phyloP scores from a whole-genome alignment of 2,329 filamentous ascomycete genomes.

The Epichloe coenophiala region DNA sequence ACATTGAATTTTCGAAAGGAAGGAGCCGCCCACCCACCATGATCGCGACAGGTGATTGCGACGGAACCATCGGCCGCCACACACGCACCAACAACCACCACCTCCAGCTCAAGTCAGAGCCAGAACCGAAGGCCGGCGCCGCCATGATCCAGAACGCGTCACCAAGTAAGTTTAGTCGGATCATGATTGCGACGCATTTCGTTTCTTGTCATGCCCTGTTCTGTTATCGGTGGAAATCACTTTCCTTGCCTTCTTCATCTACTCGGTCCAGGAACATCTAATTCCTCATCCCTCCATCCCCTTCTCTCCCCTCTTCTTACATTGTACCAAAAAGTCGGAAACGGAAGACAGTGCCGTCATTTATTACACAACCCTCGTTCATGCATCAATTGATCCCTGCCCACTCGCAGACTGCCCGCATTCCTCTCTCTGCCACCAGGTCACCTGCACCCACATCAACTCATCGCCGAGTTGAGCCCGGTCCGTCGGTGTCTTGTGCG shows the following conservation, averaged over 20 bases:
- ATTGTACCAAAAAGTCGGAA: neutral
- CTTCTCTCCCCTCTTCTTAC: neutral
- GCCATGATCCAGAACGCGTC: conserved; percentile 2
- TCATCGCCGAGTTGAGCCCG: neutral
- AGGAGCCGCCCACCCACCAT: neutral
- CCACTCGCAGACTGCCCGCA: neutral
- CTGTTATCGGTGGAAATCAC: neutral
- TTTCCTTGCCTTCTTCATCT: no score
- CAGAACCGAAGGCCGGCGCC: neutral
- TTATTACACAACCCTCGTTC: neutral
- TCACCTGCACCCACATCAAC: neutral
- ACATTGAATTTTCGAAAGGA: neutral
- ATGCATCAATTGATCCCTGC: neutral
- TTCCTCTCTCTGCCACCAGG: neutral
- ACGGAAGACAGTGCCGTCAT: neutral
- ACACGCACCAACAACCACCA: neutral
- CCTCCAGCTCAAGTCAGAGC: neutral
- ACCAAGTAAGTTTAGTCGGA: conserved; percentile 1
- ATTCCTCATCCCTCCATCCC: neutral
- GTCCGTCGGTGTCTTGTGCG: neutral
- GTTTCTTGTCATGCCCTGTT: neutral
- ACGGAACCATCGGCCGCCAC: conserved; percentile 5
- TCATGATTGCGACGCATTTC: neutral
- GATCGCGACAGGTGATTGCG: neutral
- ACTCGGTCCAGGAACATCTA: no score